Base-by-base conservation (phyloP, 2,329 filamentous ascomycete genomes). In the Paecilomyces niveus region DNA sequence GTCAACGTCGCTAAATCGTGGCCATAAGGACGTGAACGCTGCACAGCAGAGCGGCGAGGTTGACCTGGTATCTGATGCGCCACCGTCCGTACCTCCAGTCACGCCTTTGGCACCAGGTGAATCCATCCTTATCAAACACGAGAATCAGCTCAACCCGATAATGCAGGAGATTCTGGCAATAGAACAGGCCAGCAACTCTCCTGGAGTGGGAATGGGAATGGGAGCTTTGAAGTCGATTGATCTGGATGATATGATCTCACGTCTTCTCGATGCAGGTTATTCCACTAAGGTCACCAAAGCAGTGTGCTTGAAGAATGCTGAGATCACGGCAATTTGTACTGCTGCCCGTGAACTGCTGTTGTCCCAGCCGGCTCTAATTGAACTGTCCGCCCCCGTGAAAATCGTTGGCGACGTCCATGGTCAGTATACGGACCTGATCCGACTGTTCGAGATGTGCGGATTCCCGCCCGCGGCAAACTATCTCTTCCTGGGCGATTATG, bases 391-490 rank as follows among this genome's bases (percentile, higher is more conserved):
- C 3, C 93, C 94, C 0, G 94, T 99, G 70, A 99, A 99, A 79
- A 95, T 99, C 68, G 94, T 97, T 29, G 93, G 93, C 55, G 93
- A 97, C 72, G 91, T 97, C 13, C 93, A 97, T 72, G 93, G 93
- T 55, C 93, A 97, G 75, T 97, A 96, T 74, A 96, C 92, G 10
- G 93, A 97, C 74, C 79, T 97, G 55, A 95, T 97, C 68, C 87
- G 93, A 63, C 90, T 97, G 84, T 97, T 97, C 70, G 93, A 97
- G 74, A 97, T 97, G 92, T 97, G 93, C 71, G 93, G 93, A 4
- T 97, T 97, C 70, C 93, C 93, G 7, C 93, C 93, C 1, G 88
- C 85, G 62, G 85, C 92, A 45, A 97, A 97, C 78, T 97, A 91
- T 71, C 83, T 97, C 55, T 97, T 97, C 76, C 81, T 97, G 3